These are phyloP conservation scores for Claviceps spartinae DNA, from an alignment of 2,329 filamentous ascomycete species.

Conservation along the genomic window DNA sequence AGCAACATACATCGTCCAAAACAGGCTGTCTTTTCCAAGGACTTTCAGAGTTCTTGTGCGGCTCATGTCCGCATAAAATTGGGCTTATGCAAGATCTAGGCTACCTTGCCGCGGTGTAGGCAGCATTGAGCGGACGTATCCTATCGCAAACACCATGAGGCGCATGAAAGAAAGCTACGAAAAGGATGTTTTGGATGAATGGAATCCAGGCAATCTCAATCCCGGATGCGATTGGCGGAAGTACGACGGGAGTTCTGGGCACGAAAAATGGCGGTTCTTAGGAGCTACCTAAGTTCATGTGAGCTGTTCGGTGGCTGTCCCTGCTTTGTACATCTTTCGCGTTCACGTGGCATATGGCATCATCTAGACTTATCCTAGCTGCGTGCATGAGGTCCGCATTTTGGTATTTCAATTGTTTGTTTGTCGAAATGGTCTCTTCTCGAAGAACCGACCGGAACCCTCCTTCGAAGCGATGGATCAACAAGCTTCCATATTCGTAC, in stretches of 20 bases:
- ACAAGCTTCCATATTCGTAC: too few relatives aligned
- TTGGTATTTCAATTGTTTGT: too few relatives aligned
- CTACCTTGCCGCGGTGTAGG: constrained; percentile 1
- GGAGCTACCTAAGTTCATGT: not conserved
- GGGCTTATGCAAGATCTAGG: not conserved
- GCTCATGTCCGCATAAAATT: not conserved
- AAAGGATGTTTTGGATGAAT: too few relatives aligned
- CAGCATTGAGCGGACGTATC: not conserved
- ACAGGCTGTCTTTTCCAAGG: not conserved
- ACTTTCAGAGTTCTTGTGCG: not conserved
- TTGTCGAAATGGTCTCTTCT: not conserved
- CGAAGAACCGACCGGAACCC: not conserved
- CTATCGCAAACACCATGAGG: constrained; percentile 1
- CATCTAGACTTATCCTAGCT: not conserved
- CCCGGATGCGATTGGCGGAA: not conserved
- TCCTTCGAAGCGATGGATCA: not conserved
- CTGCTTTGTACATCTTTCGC: not conserved
- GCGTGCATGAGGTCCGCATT: not conserved
- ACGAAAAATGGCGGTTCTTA: not conserved
- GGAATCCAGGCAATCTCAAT: constrained; percentile 1
- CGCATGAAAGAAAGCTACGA: not conserved
- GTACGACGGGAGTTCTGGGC: not conserved
- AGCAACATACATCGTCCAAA: constrained; percentile 3
- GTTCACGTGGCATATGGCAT: not conserved
- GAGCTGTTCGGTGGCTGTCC: not conserved